Evolutionary conservation across 164 flowering plant species (phyloP), one percentile per base, ranked within the genome.

Genomic region (Paratinospora sagittata): DNA sequence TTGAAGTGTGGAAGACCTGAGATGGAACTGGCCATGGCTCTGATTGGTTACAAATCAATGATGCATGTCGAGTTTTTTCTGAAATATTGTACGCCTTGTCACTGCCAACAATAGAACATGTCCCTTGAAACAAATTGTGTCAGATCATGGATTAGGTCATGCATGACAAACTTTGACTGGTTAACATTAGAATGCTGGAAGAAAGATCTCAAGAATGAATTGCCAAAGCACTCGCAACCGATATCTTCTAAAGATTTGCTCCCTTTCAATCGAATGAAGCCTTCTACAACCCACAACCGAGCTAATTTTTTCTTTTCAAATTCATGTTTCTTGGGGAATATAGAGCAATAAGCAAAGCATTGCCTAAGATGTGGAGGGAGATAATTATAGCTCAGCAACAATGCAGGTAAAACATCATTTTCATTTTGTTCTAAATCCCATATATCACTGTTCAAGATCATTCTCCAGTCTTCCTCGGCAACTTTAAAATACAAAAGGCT

Each of bases 271-370:
- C 24, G 55, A 43, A 70, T 26, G 16, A 70, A 70, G 24, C 66
- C 66, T 61, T 61, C 66, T 24, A 58, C 72, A 17, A 70, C 61
- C 72, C 72, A 70, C 24, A 70, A 16, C 24, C 26, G 27, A 16
- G 61, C 72, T 2, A 70, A 63, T 2, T 61, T 61, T 27, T 41
- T 57, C 37, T 37, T 70, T 24, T 39, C 21, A 39, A 70, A 61
- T 14, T 7, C 7, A 27, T 70, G 41, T 3, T 63, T 57, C 30
- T 37, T 60, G 10, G 66, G 66, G 27, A 70, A 70, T 5, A 70
- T 23, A 1, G 66, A 43, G 30, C 66, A 70, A 60, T 60, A 70
- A 19, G 47, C 52, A 37, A 70, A 61, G 58, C 72, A 70, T 23
- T 27, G 72, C 11, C n/a, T n/a, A n/a, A n/a, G n/a, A n/a, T n/a